Evolutionary conservation across 2,329 filamentous ascomycete genomes (phyloP).

Genomic region (Fusarium tuaranense): DNA sequence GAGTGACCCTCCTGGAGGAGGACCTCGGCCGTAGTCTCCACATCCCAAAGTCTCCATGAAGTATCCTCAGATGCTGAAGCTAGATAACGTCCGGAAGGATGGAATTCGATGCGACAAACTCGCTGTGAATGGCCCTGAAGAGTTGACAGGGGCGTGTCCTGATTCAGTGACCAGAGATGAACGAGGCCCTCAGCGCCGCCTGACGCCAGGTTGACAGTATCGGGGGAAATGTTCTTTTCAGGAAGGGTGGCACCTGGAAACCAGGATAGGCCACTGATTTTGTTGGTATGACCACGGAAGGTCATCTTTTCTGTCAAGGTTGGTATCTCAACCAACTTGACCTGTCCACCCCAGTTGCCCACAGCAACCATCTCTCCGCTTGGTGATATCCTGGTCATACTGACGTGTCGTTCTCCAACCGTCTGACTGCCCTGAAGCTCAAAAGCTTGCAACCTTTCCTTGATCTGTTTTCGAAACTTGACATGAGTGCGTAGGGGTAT

Average conservation of each 20-base stretch:
- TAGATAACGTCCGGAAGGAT: slow-evolving; percentile 89
- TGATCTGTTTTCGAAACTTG: slow-evolving; percentile 90
- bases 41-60: slow-evolving; percentile 96
- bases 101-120: slow-evolving; percentile 93
- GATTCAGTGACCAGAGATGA: slow-evolving; percentile 88
- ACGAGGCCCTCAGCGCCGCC: slow-evolving; percentile 90
- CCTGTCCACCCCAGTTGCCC: slow-evolving; percentile 92
- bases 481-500: slow-evolving; percentile 92
- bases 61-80: slow-evolving; percentile 96
- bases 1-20: slow-evolving; percentile 95
- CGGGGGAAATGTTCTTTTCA: slow-evolving; percentile 76
- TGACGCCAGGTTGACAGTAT: slow-evolving; percentile 86
- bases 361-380: slow-evolving; percentile 86
- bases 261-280: slow-evolving; percentile 93
- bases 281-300: slow-evolving; percentile 86
- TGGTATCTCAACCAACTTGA: slow-evolving; percentile 87
- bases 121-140: slow-evolving; percentile 86
- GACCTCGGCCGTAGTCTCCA: slow-evolving; percentile 85
- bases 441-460: slow-evolving; percentile 83
- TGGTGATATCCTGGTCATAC: slow-evolving; percentile 91
- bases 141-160: slow-evolving; percentile 87
- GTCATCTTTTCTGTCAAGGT: slow-evolving; percentile 81
- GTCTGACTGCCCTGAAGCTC: slow-evolving; percentile 95
- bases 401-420: slow-evolving; percentile 89
- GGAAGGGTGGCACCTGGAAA: slow-evolving; percentile 83